A percentile compares a stretch with the other conserved stretches of the same genome.
phyloP scores from a whole-genome alignment of 257 asterid genomes.

The Fraxinus excelsior region DNA sequence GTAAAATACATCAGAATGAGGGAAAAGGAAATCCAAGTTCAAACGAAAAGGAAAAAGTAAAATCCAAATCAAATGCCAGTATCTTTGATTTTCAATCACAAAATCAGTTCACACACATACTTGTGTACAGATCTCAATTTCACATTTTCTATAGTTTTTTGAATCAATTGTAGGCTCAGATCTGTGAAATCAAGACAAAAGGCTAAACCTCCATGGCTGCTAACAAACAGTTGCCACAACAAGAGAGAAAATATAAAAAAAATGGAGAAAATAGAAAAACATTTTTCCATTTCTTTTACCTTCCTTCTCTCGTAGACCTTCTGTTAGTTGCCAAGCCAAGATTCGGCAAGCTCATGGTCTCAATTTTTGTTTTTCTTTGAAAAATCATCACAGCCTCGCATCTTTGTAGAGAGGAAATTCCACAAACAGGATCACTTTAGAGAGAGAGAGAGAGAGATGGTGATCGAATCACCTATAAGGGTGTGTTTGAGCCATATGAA shows the following conservation, averaged over 20 bases:
- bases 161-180: background rate
- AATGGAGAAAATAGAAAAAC: background rate
- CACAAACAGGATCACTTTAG: background rate
- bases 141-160: too few relatives aligned
- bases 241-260: background rate
- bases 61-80: too few relatives aligned
- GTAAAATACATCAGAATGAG: too few relatives aligned
- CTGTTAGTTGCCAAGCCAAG: background rate
- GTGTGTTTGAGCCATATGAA: background rate
- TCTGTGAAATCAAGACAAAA: background rate
- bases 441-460: background rate
- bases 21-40: too few relatives aligned
- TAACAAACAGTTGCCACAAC: background rate
- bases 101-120: background rate
- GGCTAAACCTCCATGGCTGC: constrained; percentile 8
- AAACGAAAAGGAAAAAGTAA: too few relatives aligned
- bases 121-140: background rate
- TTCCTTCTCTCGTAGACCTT: background rate
- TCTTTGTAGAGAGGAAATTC: background rate
- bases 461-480: background rate
- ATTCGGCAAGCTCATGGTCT: background rate
- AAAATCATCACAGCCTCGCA: constrained; percentile 6
- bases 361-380: background rate
- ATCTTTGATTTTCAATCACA: background rate
- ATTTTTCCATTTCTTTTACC: background rate